A percentile compares a stretch with the other conserved stretches of the same genome.
Evolutionary conservation across 352 stramenopile genomes (phyloP).

Genomic region (Phytophthora pisi): DNA sequence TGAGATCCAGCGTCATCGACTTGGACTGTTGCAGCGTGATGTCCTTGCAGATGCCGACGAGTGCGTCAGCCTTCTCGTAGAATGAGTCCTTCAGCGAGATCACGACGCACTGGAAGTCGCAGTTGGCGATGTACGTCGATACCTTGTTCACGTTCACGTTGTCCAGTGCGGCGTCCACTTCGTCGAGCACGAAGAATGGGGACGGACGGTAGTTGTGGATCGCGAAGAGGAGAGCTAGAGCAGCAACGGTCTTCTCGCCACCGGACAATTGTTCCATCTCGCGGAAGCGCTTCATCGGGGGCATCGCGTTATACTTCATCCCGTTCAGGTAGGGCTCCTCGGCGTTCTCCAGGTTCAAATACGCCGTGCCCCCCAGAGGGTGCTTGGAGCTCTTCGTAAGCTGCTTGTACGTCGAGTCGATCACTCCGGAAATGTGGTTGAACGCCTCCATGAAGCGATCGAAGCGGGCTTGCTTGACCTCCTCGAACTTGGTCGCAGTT

Average conservation of each 20-base stretch:
- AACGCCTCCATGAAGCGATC: constrained; percentile 95
- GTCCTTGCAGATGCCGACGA: constrained; percentile 94
- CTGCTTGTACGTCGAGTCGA: constrained; percentile 97
- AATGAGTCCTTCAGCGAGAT: constrained; percentile 99
- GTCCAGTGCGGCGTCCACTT: constrained; percentile 99
- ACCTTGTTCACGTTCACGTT: constrained; percentile 99
- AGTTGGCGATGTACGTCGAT: constrained; percentile 96
- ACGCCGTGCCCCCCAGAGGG: constrained; percentile 88
- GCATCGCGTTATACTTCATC: constrained; percentile 99
- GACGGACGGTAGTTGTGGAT: constrained; percentile 97
- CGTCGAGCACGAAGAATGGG: constrained; percentile 99
- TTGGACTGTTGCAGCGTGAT: constrained; percentile 74
- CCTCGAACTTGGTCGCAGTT: constrained; percentile 72
- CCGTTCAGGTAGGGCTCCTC: constrained; percentile 98
- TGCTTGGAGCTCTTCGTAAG: constrained; percentile 99
- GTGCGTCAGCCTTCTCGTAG: constrained; percentile 93
- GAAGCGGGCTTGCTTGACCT: constrained; percentile 72
- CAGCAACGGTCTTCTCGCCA: constrained; percentile 99
- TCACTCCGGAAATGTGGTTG: constrained; percentile 91
- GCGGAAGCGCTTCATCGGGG: constrained; percentile 98
- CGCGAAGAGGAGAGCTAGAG: constrained; percentile 98
- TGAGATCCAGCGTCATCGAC: constrained; percentile 85
- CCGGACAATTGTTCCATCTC: constrained; percentile 99
- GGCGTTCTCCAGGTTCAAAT: constrained; percentile 85
- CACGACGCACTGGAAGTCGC: constrained; percentile 97